A percentile compares a stretch with the other conserved stretches of the same genome.
Conservation (phyloP, 2,329 filamentous ascomycete species). For the Botrytis paeoniae region DNA sequence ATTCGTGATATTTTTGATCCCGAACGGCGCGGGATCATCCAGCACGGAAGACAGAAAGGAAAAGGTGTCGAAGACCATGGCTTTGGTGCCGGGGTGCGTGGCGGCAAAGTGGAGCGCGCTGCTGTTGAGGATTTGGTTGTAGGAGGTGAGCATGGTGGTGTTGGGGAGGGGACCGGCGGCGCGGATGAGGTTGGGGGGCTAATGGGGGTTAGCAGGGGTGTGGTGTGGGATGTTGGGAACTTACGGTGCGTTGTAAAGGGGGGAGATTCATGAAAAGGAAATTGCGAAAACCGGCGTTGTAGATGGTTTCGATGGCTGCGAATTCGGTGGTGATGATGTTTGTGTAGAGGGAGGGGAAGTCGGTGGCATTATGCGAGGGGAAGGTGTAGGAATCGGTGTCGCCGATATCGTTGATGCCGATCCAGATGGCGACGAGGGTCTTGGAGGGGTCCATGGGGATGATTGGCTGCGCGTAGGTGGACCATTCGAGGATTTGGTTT, state of each 20-base stretch:
- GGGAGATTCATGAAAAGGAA: conserved; percentile 52
- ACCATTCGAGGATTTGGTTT: conserved; percentile 50
- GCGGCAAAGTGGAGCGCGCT: conserved; percentile 23
- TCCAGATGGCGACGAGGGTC: conserved; percentile 51
- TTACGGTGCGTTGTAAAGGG: conserved; percentile 45
- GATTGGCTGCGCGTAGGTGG: conserved; percentile 40
- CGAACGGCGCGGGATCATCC: conserved; percentile 42
- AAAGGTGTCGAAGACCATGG: conserved; percentile 47
- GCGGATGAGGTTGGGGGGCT: conserved; percentile 33
- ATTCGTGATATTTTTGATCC: conserved; percentile 46
- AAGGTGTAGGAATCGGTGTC: conserved; percentile 46
- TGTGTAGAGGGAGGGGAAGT: conserved; percentile 47
- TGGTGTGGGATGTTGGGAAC: not conserved
- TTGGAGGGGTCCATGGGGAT: conserved; percentile 37
- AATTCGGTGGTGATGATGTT: conserved; percentile 44
- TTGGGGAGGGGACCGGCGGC: conserved; percentile 43
- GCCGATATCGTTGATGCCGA: conserved; percentile 56
- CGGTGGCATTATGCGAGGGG: conserved; percentile 40
- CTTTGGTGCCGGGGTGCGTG: conserved; percentile 38
- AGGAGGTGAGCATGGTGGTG: conserved; percentile 45
- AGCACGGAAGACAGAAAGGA: conserved; percentile 43
- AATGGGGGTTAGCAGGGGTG: not conserved
- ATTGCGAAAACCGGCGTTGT: conserved; percentile 44
- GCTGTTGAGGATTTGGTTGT: conserved; percentile 41
- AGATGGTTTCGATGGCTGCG: conserved; percentile 42